Percentiles rank a stretch among this genome's conserved stretches.
These are phyloP conservation scores for Phaffia rhodozyma DNA, from an alignment of 1,284 basidiomycete species.

Conservation along the genomic window DNA sequence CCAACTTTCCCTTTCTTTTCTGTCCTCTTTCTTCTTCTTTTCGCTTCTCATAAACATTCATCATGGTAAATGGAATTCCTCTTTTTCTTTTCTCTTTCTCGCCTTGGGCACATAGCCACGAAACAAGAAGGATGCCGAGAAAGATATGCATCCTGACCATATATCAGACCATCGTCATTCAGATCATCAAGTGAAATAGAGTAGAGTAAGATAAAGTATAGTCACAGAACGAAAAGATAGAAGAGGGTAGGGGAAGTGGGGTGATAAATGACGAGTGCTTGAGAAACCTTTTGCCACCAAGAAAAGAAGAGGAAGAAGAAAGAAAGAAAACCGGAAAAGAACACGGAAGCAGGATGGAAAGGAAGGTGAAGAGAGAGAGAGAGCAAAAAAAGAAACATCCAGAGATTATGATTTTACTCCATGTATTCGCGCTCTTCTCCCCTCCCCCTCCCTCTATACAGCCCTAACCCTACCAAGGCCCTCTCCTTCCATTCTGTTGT, in stretches of 20 bases:
- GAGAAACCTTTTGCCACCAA: not conserved
- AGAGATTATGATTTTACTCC: not conserved
- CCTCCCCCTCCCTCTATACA: not conserved
- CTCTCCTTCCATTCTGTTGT: no score
- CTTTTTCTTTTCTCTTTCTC: no score
- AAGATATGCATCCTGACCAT: no score
- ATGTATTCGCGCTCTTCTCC: not conserved
- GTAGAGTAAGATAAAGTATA: no score
- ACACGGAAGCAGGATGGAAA: not conserved
- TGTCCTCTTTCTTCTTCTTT: not conserved
- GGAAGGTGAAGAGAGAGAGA: not conserved
- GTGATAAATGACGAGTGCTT: not conserved
- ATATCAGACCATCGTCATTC: no score
- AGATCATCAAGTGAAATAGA: no score
- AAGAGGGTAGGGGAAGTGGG: not conserved
- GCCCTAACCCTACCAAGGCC: not conserved
- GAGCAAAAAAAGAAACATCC: not conserved
- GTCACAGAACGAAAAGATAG: not conserved
- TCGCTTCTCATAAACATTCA: not conserved
- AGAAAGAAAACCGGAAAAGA: not conserved
- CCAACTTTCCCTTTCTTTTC: not conserved
- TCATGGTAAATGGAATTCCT: no score
- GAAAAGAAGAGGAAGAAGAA: slow-evolving; percentile 22
- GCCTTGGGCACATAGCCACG: no score
- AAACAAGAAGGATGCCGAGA: no score